A percentile compares a stretch with the other conserved stretches of the same genome.
Conservation (phyloP, 225 moss, liverwort and hornwort genomes). For the Sphagnum contortum region DNA sequence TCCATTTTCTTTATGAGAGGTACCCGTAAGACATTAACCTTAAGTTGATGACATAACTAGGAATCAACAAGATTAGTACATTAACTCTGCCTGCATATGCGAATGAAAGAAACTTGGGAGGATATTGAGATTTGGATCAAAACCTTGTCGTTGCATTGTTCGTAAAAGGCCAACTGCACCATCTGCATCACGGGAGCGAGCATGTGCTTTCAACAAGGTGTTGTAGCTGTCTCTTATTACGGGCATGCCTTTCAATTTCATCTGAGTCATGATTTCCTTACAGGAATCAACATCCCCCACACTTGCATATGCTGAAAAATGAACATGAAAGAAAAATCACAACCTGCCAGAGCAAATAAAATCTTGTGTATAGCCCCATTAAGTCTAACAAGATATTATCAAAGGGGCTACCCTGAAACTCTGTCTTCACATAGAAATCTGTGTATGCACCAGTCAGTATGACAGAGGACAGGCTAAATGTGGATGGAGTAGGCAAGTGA, state of each 20-base stretch:
- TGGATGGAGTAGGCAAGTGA: too few relatives aligned
- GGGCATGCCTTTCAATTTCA: conserved; percentile 22
- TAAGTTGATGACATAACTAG: too few relatives aligned
- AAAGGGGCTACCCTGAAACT: background rate
- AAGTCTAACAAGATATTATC: background rate
- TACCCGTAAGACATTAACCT: too few relatives aligned
- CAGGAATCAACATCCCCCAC: conserved; percentile 47
- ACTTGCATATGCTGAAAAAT: conserved; percentile 39
- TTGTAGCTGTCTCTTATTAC: conserved; percentile 45
- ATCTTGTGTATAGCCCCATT: background rate
- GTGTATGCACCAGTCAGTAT: background rate
- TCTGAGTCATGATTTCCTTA: conserved; percentile 32
- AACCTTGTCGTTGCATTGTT: conserved; percentile 50
- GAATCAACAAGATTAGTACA: too few relatives aligned
- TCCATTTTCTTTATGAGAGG: background rate
- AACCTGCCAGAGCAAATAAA: background rate
- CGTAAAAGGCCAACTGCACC: conserved; percentile 49
- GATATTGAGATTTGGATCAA: too few relatives aligned
- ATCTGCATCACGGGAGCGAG: conserved; percentile 44
- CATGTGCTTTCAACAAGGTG: conserved; percentile 55
- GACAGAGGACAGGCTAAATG: background rate
- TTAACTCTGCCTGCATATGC: too few relatives aligned
- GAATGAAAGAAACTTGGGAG: too few relatives aligned
- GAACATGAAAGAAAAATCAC: conserved; percentile 1
- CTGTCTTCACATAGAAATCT: background rate